Base-by-base conservation (phyloP, 805 yeast genomes). In the Candida vartiovaarae region DNA sequence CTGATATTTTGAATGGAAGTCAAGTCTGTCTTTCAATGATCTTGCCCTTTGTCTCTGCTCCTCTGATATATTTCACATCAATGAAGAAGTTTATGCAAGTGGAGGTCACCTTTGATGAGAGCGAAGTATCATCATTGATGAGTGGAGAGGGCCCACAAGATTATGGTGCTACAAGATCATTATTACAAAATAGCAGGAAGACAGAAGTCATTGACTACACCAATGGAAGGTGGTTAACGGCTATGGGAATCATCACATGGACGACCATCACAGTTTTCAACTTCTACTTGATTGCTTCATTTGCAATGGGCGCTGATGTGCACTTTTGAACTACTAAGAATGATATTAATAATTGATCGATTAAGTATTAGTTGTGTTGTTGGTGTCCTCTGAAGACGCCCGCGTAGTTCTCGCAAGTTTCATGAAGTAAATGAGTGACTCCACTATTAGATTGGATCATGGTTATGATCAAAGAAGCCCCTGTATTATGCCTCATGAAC, bases 41-140 rank as follows among this genome's bases (percentile, higher is more conserved):
- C 42, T 69, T 89, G 45, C 97, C 97, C 1, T 76, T 87, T 48
- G 93, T 89, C 5, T 79, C 89, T 34, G 95, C 95, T 0, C 97
- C 97, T 24, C 69, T 89, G 56, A 81, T 88, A 45, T 82, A 78
- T 60, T 86, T 88, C 61, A 88, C 96, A 0, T 78, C 86, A 48
- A 75, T 75, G 41, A 79, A 78, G 54, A 63, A 71, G 40, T 76
- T 78, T 46, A 84, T 84, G 93, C 68, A 75, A 33, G 83, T 79
- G 57, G 39, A 66, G 57, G 50, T 72, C 64, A 38, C 36, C 23
- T 40, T 10, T 2, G 35, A 38, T 4, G 45, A 38, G 6, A 45
- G 40, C 9, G 54, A 46, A 7, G 44, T 42, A 8, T 38, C 34
- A 2, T 24, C 28, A 20, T 33, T 34, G 38, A 40, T 38, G 5